These are phyloP conservation scores for Fraxinus americana DNA, from an alignment of 257 asterid genomes.

Conservation along the genomic window DNA sequence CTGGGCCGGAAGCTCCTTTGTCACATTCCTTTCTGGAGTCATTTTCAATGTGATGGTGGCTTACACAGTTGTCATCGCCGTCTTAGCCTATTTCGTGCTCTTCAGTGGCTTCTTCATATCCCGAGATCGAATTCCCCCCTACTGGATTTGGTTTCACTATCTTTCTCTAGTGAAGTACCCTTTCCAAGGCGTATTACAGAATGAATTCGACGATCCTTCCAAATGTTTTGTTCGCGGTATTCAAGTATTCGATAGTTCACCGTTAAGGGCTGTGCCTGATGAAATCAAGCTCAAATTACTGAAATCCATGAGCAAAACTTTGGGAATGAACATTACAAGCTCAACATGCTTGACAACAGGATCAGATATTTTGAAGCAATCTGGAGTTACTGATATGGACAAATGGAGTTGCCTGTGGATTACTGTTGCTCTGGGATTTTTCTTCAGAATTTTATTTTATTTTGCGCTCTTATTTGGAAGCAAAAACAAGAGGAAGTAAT, in stretches of 20 bases:
- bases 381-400: constrained; percentile 51
- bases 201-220: constrained; percentile 49
- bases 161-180: constrained; percentile 58
- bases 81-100: constrained; percentile 51
- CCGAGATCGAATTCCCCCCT: constrained; percentile 45
- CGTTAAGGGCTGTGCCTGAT: constrained; percentile 37
- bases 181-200: constrained; percentile 61
- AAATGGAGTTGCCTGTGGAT: constrained; percentile 70
- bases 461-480: constrained; percentile 58
- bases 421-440: constrained; percentile 61
- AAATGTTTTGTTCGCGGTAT: constrained; percentile 54
- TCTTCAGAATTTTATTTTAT: constrained; percentile 57
- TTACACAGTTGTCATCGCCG: constrained; percentile 56
- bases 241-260: constrained; percentile 58
- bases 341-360: constrained; percentile 56
- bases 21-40: constrained; percentile 53
- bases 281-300: constrained; percentile 39
- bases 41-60: constrained; percentile 58
- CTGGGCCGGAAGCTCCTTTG: constrained; percentile 71
- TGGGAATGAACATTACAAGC: constrained; percentile 55
- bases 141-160: constrained; percentile 73
- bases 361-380: constrained; percentile 44
- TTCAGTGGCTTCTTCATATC: constrained; percentile 59
- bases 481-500: constrained; percentile 54
- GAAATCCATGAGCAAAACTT: constrained; percentile 45